Conservation (phyloP, 129 eudicot genomes). For the Pittosporum tobira region DNA sequence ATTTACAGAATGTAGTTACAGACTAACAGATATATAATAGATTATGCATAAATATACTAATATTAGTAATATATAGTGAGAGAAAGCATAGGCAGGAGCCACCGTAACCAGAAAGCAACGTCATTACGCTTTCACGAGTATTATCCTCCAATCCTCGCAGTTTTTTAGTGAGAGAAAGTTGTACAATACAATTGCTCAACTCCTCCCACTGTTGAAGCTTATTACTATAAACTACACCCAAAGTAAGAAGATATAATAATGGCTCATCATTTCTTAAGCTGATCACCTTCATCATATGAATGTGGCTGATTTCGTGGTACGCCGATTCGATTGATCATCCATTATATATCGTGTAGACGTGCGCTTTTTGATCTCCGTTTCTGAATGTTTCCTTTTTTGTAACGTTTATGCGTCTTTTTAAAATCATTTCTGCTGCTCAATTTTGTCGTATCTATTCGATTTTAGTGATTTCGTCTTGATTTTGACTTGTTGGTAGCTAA, state of each 20-base stretch:
- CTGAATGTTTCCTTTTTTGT: conserved; percentile 1
- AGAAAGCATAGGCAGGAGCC: neutral
- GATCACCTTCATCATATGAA: conserved; percentile 9
- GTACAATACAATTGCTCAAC: neutral
- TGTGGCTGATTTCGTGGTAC: conserved; percentile 3
- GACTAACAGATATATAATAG: too few species aligned
- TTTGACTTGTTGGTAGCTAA: conserved; percentile 3
- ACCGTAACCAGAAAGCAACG: conserved; percentile 20
- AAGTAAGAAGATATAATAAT: neutral
- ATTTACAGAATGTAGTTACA: too few species aligned
- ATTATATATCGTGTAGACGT: neutral
- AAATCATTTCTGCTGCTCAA: conserved; percentile 5
- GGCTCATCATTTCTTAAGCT: neutral
- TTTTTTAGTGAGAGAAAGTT: conserved; percentile 17
- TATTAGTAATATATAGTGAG: neutral
- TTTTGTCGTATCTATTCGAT: conserved; percentile 9
- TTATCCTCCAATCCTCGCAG: too few species aligned
- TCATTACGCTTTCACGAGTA: conserved; percentile 22
- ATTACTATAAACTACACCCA: neutral
- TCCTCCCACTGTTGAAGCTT: neutral
- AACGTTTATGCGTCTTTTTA: neutral
- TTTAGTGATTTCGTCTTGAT: neutral
- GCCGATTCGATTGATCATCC: neutral
- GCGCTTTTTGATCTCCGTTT: neutral
- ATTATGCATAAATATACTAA: neutral